Evolutionary conservation across 352 stramenopile species (phyloP), one percentile per base, ranked within the genome.

Genomic region (Phytophthora citricola): DNA sequence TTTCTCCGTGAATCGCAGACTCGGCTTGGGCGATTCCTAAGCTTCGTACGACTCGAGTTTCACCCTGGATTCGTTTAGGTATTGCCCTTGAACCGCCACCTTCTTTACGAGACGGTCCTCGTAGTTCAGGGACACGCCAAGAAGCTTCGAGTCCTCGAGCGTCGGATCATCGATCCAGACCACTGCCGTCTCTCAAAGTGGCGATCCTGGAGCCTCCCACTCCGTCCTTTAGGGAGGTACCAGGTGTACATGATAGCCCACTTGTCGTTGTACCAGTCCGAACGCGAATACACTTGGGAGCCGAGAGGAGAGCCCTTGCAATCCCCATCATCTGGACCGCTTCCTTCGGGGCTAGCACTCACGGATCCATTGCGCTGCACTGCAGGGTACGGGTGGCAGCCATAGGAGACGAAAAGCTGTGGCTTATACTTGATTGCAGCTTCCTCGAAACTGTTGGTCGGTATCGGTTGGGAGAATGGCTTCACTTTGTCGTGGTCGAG

Each of bases 151-250:
- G 31, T 69, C 63, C 0, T 50, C 22, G 6, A 26, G 29, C 7
- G 56, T 40, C 20, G 69, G 63, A 36, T 73, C 70, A 40, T 75
- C 66, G 36, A 83, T 72, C 75, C 75, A 78, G 5, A 83, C 71
- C 4, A 83, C 59, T n/a, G 72, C 63, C 34, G 66, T 61, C 54
- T 78, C 63, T 71, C 75, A 27, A 71, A 60, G 39, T 78, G 71
- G 14, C 71, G 75, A 49, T 27, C 26, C 14, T 46, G 43, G 34
- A 34, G 26, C 32, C 3, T n/a, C 4, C 24, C 39, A 12, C 8
- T 31, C 36, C 20, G 48, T 27, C 40, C 69, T 63, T 78, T 81
- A 7, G 73, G 69, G 0, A 36, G 10, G 31, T 36, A 36, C 31
- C 31, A 36, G 8, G 31, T 36, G 31, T 36, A 75, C 67, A 71